phyloP scores from a whole-genome alignment of 768 basidiomycete genomes.

The Dendrothele bispora region DNA sequence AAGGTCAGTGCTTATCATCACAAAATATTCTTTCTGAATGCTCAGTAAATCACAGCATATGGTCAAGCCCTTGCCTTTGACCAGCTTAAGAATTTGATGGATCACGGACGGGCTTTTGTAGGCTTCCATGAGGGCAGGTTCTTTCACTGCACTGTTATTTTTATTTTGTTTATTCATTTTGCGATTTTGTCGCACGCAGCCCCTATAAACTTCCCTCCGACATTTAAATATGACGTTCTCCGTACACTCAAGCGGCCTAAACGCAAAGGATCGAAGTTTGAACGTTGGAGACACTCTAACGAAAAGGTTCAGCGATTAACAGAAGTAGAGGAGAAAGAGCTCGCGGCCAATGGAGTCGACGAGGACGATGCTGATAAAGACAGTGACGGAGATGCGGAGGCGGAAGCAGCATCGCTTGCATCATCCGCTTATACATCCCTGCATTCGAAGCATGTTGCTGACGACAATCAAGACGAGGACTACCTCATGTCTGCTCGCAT shows the following conservation, averaged over 20 bases:
- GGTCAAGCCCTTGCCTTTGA: conserved; percentile 87
- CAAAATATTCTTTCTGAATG: neutral
- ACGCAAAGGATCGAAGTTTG: conserved; percentile 33
- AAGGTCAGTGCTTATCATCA: conserved; percentile 46
- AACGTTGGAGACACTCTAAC: conserved; percentile 31
- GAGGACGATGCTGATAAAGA: conserved; percentile 44
- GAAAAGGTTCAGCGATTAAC: conserved; percentile 30
- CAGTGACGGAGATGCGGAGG: conserved; percentile 34
- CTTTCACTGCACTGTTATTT: no score
- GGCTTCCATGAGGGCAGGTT: conserved; percentile 84
- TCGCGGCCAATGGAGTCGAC: conserved; percentile 32
- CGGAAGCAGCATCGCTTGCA: conserved; percentile 51
- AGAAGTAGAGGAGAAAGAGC: conserved; percentile 41
- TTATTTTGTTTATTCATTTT: no score
- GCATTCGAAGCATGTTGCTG: conserved; percentile 38
- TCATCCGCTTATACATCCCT: conserved; percentile 53
- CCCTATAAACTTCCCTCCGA: conserved; percentile 85
- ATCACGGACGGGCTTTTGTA: conserved; percentile 60
- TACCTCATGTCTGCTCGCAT: conserved; percentile 32
- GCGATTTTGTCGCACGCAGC: no score
- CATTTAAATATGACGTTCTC: conserved; percentile 90
- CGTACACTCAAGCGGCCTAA: conserved; percentile 54
- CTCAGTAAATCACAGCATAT: conserved; percentile 56
- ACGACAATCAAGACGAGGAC: conserved; percentile 41
- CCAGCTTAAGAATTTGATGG: conserved; percentile 80